Evolutionary conservation across 148 eudicot genomes (phyloP).

Genomic region (Fagopyrum tataricum): DNA sequence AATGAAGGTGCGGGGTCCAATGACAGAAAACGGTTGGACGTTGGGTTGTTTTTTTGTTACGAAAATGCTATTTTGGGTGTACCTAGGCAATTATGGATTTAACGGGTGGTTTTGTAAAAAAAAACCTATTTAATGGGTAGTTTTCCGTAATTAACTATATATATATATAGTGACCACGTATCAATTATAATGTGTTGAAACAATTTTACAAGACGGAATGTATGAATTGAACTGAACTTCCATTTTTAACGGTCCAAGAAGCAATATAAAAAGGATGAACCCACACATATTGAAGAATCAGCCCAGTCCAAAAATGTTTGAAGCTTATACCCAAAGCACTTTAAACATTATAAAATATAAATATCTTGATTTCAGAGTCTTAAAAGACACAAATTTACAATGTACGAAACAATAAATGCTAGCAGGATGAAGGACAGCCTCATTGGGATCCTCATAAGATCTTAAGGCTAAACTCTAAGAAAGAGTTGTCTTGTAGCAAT

Average conservation of each 20-base stretch:
- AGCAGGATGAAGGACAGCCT: background rate
- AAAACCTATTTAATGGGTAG: too few species aligned
- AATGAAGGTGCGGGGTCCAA: too few species aligned
- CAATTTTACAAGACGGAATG: too few species aligned
- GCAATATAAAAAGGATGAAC: background rate
- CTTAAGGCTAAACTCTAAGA: background rate
- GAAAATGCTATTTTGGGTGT: too few species aligned
- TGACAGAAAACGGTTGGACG: too few species aligned
- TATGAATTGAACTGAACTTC: background rate
- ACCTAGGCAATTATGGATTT: too few species aligned
- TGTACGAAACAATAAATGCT: background rate
- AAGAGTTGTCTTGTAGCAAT: too few species aligned
- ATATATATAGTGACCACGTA: too few species aligned
- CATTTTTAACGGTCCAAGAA: background rate
- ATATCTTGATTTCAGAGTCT: background rate
- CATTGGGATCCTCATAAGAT: slow-evolving; percentile 7
- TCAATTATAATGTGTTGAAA: too few species aligned
- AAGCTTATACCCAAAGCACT: background rate
- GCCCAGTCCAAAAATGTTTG: background rate
- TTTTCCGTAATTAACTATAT: too few species aligned
- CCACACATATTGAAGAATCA: background rate
- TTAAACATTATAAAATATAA: background rate
- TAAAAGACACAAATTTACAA: background rate
- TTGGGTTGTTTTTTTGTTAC: too few species aligned
- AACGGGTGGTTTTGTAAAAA: too few species aligned